These are phyloP conservation scores for Rauvolfia tetraphylla DNA, from an alignment of 257 asterid genomes.

Conservation along the genomic window DNA sequence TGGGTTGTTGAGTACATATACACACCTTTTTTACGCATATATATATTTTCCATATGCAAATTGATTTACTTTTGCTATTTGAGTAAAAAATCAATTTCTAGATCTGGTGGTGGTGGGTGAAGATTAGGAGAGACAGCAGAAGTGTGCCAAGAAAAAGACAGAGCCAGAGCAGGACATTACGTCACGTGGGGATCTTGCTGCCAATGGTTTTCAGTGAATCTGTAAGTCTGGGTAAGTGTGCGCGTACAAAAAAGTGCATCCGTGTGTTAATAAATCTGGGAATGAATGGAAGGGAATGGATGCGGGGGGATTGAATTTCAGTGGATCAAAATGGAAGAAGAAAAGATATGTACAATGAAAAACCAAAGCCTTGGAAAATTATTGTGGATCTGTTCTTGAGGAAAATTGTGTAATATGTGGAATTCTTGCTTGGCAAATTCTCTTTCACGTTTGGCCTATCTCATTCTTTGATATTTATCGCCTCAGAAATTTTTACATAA, in stretches of 20 bases:
- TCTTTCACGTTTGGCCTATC: slow-evolving; percentile 79
- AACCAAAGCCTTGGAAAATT: slow-evolving; percentile 20
- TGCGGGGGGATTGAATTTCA: slow-evolving; percentile 61
- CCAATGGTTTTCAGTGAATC: slow-evolving; percentile 28
- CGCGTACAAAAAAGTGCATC: background rate
- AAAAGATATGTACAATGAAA: slow-evolving; percentile 15
- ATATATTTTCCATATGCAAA: background rate
- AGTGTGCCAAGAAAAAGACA: slow-evolving; percentile 42
- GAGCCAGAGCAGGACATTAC: slow-evolving; percentile 1
- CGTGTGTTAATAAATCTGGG: slow-evolving; percentile 18
- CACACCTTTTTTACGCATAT: slow-evolving; percentile 12
- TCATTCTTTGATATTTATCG: slow-evolving; percentile 25
- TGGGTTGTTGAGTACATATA: slow-evolving; percentile 38
- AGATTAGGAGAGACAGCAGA: slow-evolving; percentile 19
- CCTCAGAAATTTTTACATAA: slow-evolving; percentile 33
- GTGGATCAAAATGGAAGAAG: slow-evolving; percentile 47
- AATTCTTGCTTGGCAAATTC: slow-evolving; percentile 44
- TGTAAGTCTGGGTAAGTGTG: slow-evolving; percentile 1
- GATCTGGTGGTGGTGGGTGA: slow-evolving; percentile 56
- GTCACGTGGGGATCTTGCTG: slow-evolving; percentile 25
- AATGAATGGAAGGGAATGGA: slow-evolving; percentile 69
- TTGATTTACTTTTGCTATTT: background rate
- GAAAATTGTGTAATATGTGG: slow-evolving; percentile 21
- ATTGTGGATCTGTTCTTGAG: slow-evolving; percentile 1
- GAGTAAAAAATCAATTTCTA: slow-evolving; percentile 17